Evolutionary conservation across 2,329 filamentous ascomycete species (phyloP).

Genomic region (Aureobasidium subglaciale): DNA sequence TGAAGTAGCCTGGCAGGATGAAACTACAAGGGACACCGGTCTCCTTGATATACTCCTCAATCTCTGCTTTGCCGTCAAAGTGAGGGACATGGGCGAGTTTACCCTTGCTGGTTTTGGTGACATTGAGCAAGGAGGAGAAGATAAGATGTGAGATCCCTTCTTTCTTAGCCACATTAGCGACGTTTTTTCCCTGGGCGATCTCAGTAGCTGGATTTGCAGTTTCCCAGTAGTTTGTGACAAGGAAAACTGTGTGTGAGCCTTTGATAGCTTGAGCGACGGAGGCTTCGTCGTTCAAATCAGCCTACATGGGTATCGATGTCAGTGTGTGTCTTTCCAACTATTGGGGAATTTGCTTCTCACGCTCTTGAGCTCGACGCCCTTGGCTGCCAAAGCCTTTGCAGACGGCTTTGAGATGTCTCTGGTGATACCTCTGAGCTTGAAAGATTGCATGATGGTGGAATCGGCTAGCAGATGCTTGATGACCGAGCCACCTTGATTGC

Average conservation of each 20-base stretch:
- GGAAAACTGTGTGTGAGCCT: slow-evolving; percentile 45
- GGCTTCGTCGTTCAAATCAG: slow-evolving; percentile 43
- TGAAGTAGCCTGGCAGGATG: slow-evolving; percentile 23
- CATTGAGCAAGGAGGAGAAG: slow-evolving; percentile 29
- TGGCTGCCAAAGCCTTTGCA: slow-evolving; percentile 37
- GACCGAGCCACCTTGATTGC: slow-evolving; percentile 54
- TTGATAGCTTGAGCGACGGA: slow-evolving; percentile 40
- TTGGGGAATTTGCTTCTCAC: not conserved
- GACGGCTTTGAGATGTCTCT: slow-evolving; percentile 40
- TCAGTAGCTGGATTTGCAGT: slow-evolving; percentile 26
- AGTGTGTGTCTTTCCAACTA: not conserved
- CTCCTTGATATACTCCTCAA: slow-evolving; percentile 27
- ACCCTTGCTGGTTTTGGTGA: slow-evolving; percentile 26
- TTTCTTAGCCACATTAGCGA: slow-evolving; percentile 27
- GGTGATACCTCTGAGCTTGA: slow-evolving; percentile 50
- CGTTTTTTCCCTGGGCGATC: slow-evolving; percentile 28
- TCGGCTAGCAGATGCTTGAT: slow-evolving; percentile 38
- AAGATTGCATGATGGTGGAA: slow-evolving; percentile 40
- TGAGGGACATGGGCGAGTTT: slow-evolving; percentile 28
- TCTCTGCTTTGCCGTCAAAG: slow-evolving; percentile 33
- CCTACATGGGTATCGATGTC: too few relatives aligned
- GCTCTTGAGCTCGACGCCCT: slow-evolving; percentile 45
- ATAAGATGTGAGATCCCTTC: slow-evolving; percentile 33
- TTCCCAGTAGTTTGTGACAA: slow-evolving; percentile 48
- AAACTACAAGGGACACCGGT: slow-evolving; percentile 23